These are phyloP conservation scores for Phytopythium oedochilum DNA, from an alignment of 352 stramenopile genomes.

Conservation along the genomic window DNA sequence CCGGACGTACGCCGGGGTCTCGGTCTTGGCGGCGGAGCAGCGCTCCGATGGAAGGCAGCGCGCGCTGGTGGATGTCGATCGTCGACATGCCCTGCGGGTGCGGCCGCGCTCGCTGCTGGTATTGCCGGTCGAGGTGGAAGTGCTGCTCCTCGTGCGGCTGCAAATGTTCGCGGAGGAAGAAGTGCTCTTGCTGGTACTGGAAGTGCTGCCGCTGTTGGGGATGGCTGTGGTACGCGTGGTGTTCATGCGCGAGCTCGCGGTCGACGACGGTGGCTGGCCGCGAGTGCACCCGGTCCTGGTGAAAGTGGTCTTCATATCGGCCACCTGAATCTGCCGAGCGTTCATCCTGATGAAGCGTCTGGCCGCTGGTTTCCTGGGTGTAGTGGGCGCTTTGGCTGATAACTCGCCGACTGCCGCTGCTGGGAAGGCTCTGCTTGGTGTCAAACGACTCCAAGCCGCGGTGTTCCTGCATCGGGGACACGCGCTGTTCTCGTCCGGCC, in stretches of 20 bases:
- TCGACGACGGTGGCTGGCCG: not conserved
- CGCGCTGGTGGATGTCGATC: constrained; percentile 19
- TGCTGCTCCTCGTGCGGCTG: not conserved
- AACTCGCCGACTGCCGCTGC: not conserved
- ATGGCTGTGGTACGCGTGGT: not conserved
- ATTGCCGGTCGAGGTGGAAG: not conserved
- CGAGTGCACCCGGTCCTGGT: not conserved
- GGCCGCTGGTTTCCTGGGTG: not conserved
- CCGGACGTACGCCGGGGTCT: not conserved
- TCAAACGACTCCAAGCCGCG: not conserved
- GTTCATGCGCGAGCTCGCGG: not conserved
- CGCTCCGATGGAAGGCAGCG: constrained; percentile 31
- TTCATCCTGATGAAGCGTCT: not conserved
- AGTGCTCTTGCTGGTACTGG: not conserved
- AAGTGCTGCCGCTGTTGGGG: not conserved
- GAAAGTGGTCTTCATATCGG: not conserved
- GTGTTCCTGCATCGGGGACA: not conserved
- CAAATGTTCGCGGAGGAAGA: not conserved
- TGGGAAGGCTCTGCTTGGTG: not conserved
- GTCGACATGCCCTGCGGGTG: constrained; percentile 12
- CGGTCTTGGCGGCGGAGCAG: constrained; percentile 35
- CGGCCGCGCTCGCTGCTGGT: constrained; percentile 1
- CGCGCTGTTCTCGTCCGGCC: not conserved
- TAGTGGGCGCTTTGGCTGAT: not conserved
- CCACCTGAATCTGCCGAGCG: not conserved